Conservation (phyloP, 106 monocot genomes). For the Apostasia ramifera region DNA sequence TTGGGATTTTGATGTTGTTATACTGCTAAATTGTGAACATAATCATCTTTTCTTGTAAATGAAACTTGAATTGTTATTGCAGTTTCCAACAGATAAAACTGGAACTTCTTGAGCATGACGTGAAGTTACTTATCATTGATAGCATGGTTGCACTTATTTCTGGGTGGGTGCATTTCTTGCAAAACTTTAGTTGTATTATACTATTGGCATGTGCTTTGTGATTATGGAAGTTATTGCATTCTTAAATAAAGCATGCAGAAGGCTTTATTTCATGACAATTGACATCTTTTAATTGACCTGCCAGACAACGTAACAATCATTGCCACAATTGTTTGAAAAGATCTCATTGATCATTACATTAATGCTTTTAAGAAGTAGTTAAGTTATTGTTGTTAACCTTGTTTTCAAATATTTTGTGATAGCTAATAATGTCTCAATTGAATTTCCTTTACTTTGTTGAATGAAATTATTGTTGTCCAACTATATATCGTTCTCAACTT, state of each 20-base stretch:
- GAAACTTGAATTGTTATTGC: constrained; percentile 14
- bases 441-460: too few species aligned
- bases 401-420: too few species aligned
- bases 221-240: neutral
- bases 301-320: too few species aligned
- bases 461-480: too few species aligned
- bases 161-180: constrained; percentile 26
- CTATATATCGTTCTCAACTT: too few species aligned
- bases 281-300: too few species aligned
- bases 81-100: constrained; percentile 80
- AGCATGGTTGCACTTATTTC: constrained; percentile 80
- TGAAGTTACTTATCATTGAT: constrained; percentile 88
- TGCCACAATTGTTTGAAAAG: too few species aligned
- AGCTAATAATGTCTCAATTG: too few species aligned
- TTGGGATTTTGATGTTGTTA: neutral
- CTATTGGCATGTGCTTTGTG: neutral
- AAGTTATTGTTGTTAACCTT: too few species aligned
- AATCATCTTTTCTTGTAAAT: neutral
- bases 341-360: too few species aligned
- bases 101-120: constrained; percentile 63
- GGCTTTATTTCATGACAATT: too few species aligned
- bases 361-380: too few species aligned
- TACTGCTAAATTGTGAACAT: neutral
- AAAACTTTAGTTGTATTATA: neutral
- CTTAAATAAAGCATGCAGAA: neutral